A percentile compares a stretch with the other conserved stretches of the same genome.
Evolutionary conservation across 176 grass and related monocot genomes (phyloP).

Genomic region (Phyllostachys edulis): DNA sequence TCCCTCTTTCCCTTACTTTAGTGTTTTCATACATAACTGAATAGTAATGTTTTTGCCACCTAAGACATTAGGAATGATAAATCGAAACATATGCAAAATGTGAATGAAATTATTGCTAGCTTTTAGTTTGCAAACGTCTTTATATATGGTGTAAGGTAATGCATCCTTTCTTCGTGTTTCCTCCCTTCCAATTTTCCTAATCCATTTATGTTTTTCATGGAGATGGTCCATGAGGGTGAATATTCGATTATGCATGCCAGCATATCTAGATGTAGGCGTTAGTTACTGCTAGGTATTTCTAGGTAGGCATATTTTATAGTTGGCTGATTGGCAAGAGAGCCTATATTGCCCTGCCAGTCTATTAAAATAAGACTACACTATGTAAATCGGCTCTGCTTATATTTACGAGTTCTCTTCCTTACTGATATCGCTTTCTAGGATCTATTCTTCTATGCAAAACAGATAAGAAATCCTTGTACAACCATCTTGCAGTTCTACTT

Average conservation of each 20-base stretch:
- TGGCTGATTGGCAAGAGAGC: background rate
- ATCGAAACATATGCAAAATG: constrained; percentile 8
- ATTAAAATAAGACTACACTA: background rate
- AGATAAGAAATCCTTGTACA: background rate
- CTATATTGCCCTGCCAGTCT: background rate
- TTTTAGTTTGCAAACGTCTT: constrained; percentile 1
- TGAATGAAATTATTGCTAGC: background rate
- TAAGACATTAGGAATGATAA: constrained; percentile 28
- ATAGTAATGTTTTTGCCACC: constrained; percentile 23
- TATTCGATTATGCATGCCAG: background rate
- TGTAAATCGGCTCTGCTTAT: background rate
- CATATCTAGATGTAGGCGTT: background rate
- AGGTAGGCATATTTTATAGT: background rate
- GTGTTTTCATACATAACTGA: constrained; percentile 31
- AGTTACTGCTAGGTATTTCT: background rate
- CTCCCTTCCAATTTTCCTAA: background rate
- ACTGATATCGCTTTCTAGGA: background rate
- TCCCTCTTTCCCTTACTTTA: background rate
- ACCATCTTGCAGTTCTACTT: background rate
- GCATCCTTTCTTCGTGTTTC: background rate
- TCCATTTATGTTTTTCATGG: constrained; percentile 9
- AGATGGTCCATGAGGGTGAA: background rate
- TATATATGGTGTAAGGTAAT: constrained; percentile 23
- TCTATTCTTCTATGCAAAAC: constrained; percentile 22
- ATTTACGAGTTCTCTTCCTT: constrained; percentile 19